These are phyloP conservation scores for Pseudocercospora fijiensis DNA, from an alignment of 2,329 filamentous ascomycete genomes.

Conservation along the genomic window DNA sequence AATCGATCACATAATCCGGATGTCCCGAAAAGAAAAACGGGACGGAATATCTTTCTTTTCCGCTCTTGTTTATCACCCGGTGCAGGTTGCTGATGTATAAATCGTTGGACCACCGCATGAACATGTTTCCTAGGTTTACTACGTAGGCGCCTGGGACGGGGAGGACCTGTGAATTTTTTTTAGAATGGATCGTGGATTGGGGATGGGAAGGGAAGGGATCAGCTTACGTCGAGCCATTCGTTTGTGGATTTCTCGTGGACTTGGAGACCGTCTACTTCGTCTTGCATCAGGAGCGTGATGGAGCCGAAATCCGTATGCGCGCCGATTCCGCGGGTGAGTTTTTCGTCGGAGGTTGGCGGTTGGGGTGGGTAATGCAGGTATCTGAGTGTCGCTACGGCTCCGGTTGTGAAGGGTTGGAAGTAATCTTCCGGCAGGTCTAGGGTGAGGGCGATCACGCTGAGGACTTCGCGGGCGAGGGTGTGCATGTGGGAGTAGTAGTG, in stretches of 20 bases:
- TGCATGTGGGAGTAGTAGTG: conserved; percentile 40
- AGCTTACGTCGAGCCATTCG: background rate
- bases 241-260: background rate
- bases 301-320: background rate
- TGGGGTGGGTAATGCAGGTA: conserved; percentile 40
- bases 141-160: background rate
- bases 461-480: conserved; percentile 39
- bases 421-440: conserved; percentile 37
- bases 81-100: background rate
- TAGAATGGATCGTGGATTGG: background rate
- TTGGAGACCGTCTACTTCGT: background rate
- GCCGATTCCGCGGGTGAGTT: background rate
- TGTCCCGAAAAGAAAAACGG: background rate
- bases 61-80: background rate
- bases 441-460: conserved; percentile 40
- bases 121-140: background rate
- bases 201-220: no score
- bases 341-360: background rate
- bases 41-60: background rate
- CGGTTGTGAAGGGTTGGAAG: conserved; percentile 41
- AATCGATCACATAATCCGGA: background rate
- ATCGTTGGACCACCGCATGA: conserved; percentile 1
- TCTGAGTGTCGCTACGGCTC: conserved; percentile 39
- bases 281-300: background rate
- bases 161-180: background rate